Evolutionary conservation across 176 grass and related monocot genomes (phyloP).

Genomic region (Microstegium vimineum): DNA sequence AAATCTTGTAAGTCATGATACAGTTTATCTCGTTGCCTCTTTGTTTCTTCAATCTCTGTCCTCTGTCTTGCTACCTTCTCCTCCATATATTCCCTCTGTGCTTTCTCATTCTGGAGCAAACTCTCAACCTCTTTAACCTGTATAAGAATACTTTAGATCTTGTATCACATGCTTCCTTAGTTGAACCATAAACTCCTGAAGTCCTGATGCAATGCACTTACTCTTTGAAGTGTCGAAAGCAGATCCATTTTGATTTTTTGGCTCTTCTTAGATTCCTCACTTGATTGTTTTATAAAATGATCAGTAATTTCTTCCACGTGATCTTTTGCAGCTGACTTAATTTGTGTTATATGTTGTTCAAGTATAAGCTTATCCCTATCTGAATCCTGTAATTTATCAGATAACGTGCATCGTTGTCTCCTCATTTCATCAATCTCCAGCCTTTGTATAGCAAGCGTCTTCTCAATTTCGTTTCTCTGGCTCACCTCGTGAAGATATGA

Average conservation of each 20-base stretch:
- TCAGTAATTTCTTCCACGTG: constrained; percentile 23
- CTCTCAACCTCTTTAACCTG: constrained; percentile 50
- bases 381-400: constrained; percentile 28
- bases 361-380: constrained; percentile 20
- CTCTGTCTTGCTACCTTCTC: constrained; percentile 43
- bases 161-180: neutral
- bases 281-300: constrained; percentile 19
- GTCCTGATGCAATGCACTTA: constrained; percentile 8
- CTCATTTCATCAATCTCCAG: constrained; percentile 31
- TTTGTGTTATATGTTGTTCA: constrained; percentile 24
- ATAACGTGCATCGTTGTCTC: neutral
- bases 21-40: constrained; percentile 30
- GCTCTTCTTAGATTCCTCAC: constrained; percentile 19
- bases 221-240: constrained; percentile 26
- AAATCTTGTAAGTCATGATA: constrained; percentile 34
- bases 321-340: constrained; percentile 20
- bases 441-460: constrained; percentile 16
- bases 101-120: constrained; percentile 48
- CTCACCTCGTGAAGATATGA: constrained; percentile 21
- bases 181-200: constrained; percentile 9
- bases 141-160: constrained; percentile 20
- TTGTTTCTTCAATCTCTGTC: constrained; percentile 38
- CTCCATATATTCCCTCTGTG: constrained; percentile 42
- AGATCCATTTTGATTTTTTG: constrained; percentile 25
- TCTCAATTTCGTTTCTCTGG: constrained; percentile 25